Conservation (phyloP, 768 basidiomycete genomes). For the Mycena crocata region DNA sequence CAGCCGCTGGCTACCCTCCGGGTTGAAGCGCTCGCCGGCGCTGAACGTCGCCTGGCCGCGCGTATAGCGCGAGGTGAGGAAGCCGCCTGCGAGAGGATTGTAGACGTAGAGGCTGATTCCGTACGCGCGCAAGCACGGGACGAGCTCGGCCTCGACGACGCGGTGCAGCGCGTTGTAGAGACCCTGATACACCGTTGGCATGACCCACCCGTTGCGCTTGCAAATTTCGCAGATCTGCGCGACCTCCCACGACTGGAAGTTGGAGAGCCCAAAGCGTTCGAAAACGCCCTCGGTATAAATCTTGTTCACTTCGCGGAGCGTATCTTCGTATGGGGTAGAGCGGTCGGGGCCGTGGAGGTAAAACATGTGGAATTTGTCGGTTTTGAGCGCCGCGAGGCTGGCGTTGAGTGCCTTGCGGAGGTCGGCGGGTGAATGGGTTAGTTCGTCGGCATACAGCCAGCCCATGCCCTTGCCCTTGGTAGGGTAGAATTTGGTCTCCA, state of each 20-base stretch:
- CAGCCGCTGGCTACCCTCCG: slow-evolving; percentile 51
- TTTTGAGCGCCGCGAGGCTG: too few species aligned
- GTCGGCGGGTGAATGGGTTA: slow-evolving; percentile 2
- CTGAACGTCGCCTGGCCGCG: slow-evolving; percentile 34
- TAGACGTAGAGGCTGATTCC: slow-evolving; percentile 55
- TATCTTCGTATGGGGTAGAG: slow-evolving; percentile 55
- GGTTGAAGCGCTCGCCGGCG: slow-evolving; percentile 49
- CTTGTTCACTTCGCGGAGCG: too few species aligned
- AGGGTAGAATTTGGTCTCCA: too few species aligned
- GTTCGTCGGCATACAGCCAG: slow-evolving; percentile 7
- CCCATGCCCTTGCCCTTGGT: slow-evolving; percentile 2
- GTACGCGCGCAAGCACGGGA: too few species aligned
- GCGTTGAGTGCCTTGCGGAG: slow-evolving; percentile 43
- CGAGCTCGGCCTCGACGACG: slow-evolving; percentile 30
- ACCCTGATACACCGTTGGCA: slow-evolving; percentile 55
- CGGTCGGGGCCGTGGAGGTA: slow-evolving; percentile 63
- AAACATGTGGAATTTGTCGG: slow-evolving; percentile 44
- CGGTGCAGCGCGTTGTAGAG: slow-evolving; percentile 35
- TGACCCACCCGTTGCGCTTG: slow-evolving; percentile 53
- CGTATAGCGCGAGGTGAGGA: slow-evolving; percentile 55
- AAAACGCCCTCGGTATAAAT: too few species aligned
- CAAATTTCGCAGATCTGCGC: slow-evolving; percentile 43
- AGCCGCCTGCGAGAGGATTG: slow-evolving; percentile 58
- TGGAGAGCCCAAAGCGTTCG: slow-evolving; percentile 59
- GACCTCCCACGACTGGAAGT: slow-evolving; percentile 57